Conservation (phyloP, 805 yeast species). For the Wickerhamiella slavikovae region DNA sequence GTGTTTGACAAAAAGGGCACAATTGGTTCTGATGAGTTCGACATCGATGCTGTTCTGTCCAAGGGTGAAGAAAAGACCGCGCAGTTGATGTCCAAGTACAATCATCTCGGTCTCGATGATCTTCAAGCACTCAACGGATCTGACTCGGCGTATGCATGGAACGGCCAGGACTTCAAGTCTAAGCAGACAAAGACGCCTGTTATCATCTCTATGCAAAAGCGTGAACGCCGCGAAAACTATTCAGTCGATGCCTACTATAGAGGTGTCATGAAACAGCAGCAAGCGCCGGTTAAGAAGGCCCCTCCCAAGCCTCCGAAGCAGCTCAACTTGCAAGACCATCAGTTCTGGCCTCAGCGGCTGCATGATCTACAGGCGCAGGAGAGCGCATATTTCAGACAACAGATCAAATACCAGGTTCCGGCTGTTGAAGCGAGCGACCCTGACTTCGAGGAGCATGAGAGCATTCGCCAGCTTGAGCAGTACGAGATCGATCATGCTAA, state of each 20-base stretch:
- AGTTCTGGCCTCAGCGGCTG: constrained; percentile 64
- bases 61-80: constrained; percentile 71
- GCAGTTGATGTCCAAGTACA: constrained; percentile 58
- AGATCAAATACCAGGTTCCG: constrained; percentile 42
- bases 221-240: constrained; percentile 36
- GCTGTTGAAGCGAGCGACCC: constrained; percentile 32
- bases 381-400: constrained; percentile 52
- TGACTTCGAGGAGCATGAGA: constrained; percentile 24
- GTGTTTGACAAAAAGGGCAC: constrained; percentile 38
- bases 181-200: constrained; percentile 12
- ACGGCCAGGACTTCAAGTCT: constrained; percentile 68
- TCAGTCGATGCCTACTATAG: constrained; percentile 74
- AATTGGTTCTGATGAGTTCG: constrained; percentile 18
- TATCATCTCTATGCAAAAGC: constrained; percentile 72
- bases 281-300: constrained; percentile 21
- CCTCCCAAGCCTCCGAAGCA: constrained; percentile 78
- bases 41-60: constrained; percentile 64
- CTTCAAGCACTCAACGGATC: constrained; percentile 66
- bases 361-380: constrained; percentile 65
- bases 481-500: constrained; percentile 55
- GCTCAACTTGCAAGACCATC: constrained; percentile 69
- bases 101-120: constrained; percentile 78
- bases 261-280: constrained; percentile 44
- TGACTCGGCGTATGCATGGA: constrained; percentile 91
- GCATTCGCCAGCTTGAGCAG: constrained; percentile 37